These are phyloP conservation scores for Inga laurina DNA, from an alignment of 306 rosid genomes.

Conservation along the genomic window DNA sequence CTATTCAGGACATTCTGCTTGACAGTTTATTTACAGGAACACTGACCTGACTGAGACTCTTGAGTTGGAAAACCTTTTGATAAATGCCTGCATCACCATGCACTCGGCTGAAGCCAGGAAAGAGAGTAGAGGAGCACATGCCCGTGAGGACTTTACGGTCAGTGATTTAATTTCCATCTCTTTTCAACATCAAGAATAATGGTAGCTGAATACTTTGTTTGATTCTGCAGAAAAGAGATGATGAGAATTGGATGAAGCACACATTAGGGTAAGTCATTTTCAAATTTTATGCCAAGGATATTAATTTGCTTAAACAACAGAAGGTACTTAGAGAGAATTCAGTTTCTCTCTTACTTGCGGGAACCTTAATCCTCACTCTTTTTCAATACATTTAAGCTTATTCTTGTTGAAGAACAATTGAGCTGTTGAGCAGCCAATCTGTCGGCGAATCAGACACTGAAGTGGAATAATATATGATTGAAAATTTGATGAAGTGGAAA, in stretches of 20 bases:
- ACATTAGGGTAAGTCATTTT: constrained; percentile 76
- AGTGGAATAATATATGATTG: neutral
- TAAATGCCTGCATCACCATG: constrained; percentile 89
- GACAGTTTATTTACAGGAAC: constrained; percentile 56
- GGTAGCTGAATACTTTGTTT: constrained; percentile 27
- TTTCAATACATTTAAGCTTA: neutral
- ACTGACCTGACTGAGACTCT: constrained; percentile 83
- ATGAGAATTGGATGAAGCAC: constrained; percentile 92
- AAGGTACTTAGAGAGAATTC: neutral
- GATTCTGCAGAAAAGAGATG: constrained; percentile 88
- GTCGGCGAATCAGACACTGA: neutral
- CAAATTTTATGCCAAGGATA: neutral
- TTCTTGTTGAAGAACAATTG: constrained; percentile 9
- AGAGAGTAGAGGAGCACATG: constrained; percentile 97
- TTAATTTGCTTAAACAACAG: neutral
- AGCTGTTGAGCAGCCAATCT: neutral
- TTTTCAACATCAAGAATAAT: neutral
- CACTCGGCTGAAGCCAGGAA: constrained; percentile 96
- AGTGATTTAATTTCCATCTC: constrained; percentile 20
- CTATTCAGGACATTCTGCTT: neutral
- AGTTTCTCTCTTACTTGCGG: neutral
- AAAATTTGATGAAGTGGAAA: neutral
- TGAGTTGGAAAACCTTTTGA: constrained; percentile 87
- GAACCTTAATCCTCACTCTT: neutral
- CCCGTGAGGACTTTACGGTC: constrained; percentile 85